Evolutionary conservation across 129 eudicot genomes (phyloP), one percentile per base, ranked within the genome.

Genomic region (Escallonia herrerae): DNA sequence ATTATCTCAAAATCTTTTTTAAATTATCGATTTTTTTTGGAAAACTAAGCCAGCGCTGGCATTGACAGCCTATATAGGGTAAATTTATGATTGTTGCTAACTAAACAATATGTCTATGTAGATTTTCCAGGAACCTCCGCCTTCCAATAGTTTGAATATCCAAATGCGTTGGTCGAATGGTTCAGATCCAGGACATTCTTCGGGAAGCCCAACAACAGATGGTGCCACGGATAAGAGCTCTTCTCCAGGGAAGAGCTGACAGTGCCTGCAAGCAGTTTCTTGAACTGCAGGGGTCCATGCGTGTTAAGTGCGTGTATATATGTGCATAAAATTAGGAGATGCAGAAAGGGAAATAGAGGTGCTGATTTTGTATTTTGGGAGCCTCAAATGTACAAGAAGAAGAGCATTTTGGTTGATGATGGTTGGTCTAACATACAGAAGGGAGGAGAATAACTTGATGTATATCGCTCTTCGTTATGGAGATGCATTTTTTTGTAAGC

Each of bases 111-210:
- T 22, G 12, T 43, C 13, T 65, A n/a, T n/a, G 33, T 65, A 79
- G 80, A 68, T 77, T 9, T 42, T 65, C 12, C 85, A 83, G 75
- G 90, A 87, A 52, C 77, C 79, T 70, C 76, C 71, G 50, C 74
- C 80, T 9, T 75, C 83, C 5, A 79, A 57, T 72, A 63, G 83
- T 65, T 72, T 83, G 63, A 87, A 81, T 78, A 71, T 87, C 42
- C 83, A 83, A 77, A 63, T 76, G 52, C 74, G 75, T 64, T 72
- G 60, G 62, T 72, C 83, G 61, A 78, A 78, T 68, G 87, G 72
- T 57, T 81, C 81, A 65, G 86, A 73, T 44, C 74, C 76, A 0
- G 84, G 66, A 7, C 79, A 83, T 52, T 72, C 85, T 38, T 60
- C 77, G 8, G 82, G 75, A 54, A 80, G 73, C 73, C 74, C 77